Base-by-base conservation (phyloP, 2,329 filamentous ascomycete genomes). In the Aspergillus intermedius region DNA sequence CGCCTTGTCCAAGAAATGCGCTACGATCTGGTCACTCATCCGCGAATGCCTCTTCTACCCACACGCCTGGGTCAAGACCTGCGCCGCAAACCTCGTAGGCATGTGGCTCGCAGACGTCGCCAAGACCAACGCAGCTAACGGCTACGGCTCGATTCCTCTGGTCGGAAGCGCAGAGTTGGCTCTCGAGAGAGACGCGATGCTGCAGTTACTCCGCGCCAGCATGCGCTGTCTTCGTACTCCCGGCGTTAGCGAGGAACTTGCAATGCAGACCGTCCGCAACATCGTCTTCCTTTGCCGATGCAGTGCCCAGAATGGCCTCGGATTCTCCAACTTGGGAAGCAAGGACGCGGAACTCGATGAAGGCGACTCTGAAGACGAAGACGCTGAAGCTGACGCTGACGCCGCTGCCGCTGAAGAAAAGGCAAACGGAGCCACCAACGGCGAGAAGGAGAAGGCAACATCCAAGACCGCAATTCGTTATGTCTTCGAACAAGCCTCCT, bases 21-120 rank as follows among this genome's bases (percentile, higher is more conserved):
- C 78, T 30, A 64, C 74, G n/a, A 71, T 95, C 32, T 98, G 93
- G 91, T 68, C 71, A 1, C 75, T 78, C 8, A 75, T 93, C 13
- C 79, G 83, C 47, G 74, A 77, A 34, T 86, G 85, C 56, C 77
- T 95, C 15, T 82, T 82, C 17, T 88, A 88, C 60, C 79, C 82
- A 1, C 82, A 93, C 55, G 71, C 80, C 2, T 81, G 82, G 66
- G 83, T 96, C 50, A 91, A 93, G 65, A 77, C 89, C 44, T 84
- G 83, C 6, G 82, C 89, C 15, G 81, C 90, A 9, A 84, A 81
- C 51, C 74, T 97, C 15, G 72, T 91, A 37, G 85, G 85, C 42
- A 76, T 78, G n/a, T 93, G 88, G 68, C 83, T 96, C 58, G 80
- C 83, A 3, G 87, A 95, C 64, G 83, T 95, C 54, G 87, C 86